Evolutionary conservation across 177 flowering plant species (phyloP).

Genomic region (Telopea speciosissima): DNA sequence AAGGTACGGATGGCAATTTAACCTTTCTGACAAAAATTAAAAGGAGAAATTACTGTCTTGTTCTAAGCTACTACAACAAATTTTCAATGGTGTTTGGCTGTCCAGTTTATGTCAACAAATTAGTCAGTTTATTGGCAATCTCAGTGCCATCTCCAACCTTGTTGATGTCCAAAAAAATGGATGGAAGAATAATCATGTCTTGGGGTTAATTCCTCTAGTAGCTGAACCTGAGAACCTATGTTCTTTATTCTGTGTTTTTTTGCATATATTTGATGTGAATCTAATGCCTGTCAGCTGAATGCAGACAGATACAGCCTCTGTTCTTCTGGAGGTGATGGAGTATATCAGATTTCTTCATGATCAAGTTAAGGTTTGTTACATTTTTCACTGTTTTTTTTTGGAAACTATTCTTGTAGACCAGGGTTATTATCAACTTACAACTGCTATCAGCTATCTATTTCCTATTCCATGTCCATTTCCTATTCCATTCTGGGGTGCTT

Average conservation of each 20-base stretch:
- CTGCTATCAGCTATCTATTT: too few species aligned
- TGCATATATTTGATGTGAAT: neutral
- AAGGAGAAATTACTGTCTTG: neutral
- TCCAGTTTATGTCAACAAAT: neutral
- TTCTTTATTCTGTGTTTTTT: neutral
- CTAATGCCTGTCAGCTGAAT: constrained; percentile 9
- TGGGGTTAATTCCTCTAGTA: neutral
- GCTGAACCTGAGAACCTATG: neutral
- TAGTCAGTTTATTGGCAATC: too few species aligned
- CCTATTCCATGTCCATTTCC: neutral
- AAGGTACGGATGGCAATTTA: constrained; percentile 35
- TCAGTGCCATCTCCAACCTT: neutral
- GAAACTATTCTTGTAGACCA: neutral
- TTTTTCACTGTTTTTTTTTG: too few species aligned
- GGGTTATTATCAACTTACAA: too few species aligned
- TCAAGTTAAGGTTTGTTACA: constrained; percentile 70
- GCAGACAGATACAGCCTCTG: constrained; percentile 95
- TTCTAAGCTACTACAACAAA: neutral
- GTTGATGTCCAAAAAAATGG: neutral
- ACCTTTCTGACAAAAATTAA: neutral
- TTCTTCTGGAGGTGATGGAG: constrained; percentile 76
- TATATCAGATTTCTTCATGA: constrained; percentile 87
- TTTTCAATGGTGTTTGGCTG: neutral
- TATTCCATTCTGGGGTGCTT: neutral
- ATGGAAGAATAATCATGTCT: neutral